phyloP scores from a whole-genome alignment of 768 basidiomycete species.

The Cantharellus cinnabarinus region DNA sequence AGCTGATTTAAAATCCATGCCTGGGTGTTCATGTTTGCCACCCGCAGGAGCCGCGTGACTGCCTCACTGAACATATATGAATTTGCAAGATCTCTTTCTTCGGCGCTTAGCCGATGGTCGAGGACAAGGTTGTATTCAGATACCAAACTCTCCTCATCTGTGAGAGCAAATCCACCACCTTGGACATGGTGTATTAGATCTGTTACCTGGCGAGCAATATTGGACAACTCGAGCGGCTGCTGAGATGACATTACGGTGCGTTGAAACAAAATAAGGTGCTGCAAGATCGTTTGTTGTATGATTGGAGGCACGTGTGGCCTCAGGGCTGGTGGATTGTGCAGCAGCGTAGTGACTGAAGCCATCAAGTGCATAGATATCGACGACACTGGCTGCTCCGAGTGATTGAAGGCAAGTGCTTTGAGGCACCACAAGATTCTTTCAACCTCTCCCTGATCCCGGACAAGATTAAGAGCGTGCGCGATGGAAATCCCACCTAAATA shows the following conservation, averaged over 20 bases:
- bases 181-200: not conserved
- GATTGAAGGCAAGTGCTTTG: slow-evolving; percentile 28
- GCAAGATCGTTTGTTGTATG: slow-evolving; percentile 4
- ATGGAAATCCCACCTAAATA: not conserved
- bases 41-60: not conserved
- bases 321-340: slow-evolving; percentile 22
- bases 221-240: not conserved
- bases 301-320: slow-evolving; percentile 1
- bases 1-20: not conserved
- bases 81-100: not conserved
- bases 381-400: not conserved
- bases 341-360: not conserved
- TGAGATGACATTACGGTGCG: not conserved
- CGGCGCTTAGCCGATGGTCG: not conserved
- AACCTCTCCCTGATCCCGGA: slow-evolving; percentile 20
- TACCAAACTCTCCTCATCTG: not conserved
- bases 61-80: not conserved
- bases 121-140: not conserved
- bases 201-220: not conserved
- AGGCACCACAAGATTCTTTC: slow-evolving; percentile 55
- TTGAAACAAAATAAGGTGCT: slow-evolving; percentile 3
- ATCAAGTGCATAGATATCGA: not conserved
- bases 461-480: not conserved
- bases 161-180: not conserved
- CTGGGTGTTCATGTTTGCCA: not conserved